Conservation (phyloP, 345 rosid genomes). For the Cardamine resedifolia region DNA sequence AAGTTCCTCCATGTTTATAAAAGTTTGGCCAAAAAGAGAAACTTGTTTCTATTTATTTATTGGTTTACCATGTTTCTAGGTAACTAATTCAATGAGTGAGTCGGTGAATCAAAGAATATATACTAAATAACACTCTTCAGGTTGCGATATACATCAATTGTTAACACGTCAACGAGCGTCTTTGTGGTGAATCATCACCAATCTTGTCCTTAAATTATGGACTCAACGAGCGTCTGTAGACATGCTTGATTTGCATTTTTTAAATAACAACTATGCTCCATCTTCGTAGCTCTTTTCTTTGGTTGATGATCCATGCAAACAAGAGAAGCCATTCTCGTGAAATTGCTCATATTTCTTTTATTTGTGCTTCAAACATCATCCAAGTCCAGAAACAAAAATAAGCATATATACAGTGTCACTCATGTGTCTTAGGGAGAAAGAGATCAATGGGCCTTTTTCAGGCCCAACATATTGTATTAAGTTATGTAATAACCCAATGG, state of each 20-base stretch:
- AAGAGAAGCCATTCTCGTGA: not conserved
- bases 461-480: constrained; percentile 1
- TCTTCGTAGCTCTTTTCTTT: not conserved
- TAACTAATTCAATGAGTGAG: too few relatives aligned
- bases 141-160: too few relatives aligned
- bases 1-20: too few relatives aligned
- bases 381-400: not conserved
- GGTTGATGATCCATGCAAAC: not conserved
- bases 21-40: too few relatives aligned
- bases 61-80: too few relatives aligned
- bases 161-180: too few relatives aligned
- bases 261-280: not conserved
- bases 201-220: not conserved
- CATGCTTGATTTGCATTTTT: not conserved
- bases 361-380: not conserved
- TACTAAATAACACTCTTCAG: too few relatives aligned
- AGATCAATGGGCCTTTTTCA: not conserved
- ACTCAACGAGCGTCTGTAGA: not conserved
- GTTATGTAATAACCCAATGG: constrained; percentile 1
- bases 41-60: too few relatives aligned
- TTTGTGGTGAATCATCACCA: not conserved
- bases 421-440: not conserved
- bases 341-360: not conserved
- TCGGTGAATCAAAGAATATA: too few relatives aligned
- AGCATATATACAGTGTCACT: not conserved